Conservation (phyloP, 148 eudicot species). For the Chenopodium berlandieri region DNA sequence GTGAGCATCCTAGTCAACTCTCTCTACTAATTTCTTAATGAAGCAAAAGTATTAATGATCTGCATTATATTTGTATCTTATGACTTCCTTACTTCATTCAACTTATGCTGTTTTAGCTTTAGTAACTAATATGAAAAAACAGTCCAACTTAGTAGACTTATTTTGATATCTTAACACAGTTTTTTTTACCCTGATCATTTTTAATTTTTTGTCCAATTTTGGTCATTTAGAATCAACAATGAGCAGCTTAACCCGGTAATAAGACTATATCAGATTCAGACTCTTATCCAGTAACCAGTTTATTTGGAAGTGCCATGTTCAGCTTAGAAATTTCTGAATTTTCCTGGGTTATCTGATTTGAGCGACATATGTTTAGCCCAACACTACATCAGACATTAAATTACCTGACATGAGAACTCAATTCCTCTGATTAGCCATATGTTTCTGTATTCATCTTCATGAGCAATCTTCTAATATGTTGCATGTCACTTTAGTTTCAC, state of each 20-base stretch:
- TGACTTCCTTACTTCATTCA: not conserved
- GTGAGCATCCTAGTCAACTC: constrained; percentile 38
- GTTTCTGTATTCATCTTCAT: constrained; percentile 1
- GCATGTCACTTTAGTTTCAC: constrained; percentile 9
- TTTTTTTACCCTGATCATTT: not conserved
- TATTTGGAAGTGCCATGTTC: not conserved
- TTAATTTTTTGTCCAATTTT: not conserved
- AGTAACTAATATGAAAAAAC: not conserved
- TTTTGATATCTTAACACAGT: not conserved
- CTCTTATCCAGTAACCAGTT: not conserved
- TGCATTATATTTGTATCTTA: not conserved
- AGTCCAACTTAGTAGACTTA: not conserved
- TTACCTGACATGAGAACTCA: constrained; percentile 4
- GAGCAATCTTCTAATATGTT: not conserved
- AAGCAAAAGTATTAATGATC: not conserved
- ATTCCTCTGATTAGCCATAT: not conserved
- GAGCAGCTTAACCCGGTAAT: not conserved
- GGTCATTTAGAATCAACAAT: not conserved
- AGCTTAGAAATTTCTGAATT: not conserved
- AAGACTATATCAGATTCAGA: not conserved
- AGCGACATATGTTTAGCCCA: no score
- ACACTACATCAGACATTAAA: not conserved
- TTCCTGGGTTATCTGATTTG: not conserved
- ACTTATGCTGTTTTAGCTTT: not conserved
- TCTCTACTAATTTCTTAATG: not conserved